Conservation (phyloP, 164 flowering plant genomes). For the Berberis thunbergii region DNA sequence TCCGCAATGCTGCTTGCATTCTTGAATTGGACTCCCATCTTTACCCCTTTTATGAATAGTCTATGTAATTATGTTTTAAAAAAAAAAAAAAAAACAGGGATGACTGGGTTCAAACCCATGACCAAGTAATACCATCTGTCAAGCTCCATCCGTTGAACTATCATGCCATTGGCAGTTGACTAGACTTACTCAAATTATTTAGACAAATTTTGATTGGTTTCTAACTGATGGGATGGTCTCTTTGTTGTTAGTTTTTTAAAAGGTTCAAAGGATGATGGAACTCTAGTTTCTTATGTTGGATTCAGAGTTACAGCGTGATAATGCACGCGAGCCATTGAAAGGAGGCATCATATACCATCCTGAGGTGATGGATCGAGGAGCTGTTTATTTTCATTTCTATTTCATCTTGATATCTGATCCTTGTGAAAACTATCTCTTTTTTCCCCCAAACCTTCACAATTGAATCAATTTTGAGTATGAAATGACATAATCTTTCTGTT, state of each 20-base stretch:
- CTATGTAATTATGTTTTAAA: too few species aligned
- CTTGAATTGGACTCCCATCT: slow-evolving; percentile 71
- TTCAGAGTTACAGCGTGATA: slow-evolving; percentile 86
- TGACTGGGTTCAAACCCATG: too few species aligned
- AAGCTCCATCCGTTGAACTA: too few species aligned
- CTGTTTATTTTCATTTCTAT: background rate
- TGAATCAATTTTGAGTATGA: too few species aligned
- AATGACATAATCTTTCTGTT: too few species aligned
- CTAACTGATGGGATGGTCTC: slow-evolving; percentile 1
- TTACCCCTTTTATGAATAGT: too few species aligned
- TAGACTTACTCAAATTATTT: too few species aligned
- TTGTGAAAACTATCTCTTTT: background rate
- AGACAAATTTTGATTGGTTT: background rate
- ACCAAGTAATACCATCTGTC: too few species aligned
- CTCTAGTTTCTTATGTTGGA: slow-evolving; percentile 68
- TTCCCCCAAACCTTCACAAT: background rate
- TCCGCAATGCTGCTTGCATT: slow-evolving; percentile 51
- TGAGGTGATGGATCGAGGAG: slow-evolving; percentile 37
- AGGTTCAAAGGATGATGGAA: slow-evolving; percentile 97
- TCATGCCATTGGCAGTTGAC: too few species aligned
- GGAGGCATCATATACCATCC: slow-evolving; percentile 96
- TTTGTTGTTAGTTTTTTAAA: slow-evolving; percentile 3
- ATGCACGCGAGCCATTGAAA: slow-evolving; percentile 94
- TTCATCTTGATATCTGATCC: background rate
- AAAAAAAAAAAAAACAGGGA: too few species aligned